Evolutionary conservation across 208 protist species (phyloP).

Genomic region (Wallacemonas collosoma): DNA sequence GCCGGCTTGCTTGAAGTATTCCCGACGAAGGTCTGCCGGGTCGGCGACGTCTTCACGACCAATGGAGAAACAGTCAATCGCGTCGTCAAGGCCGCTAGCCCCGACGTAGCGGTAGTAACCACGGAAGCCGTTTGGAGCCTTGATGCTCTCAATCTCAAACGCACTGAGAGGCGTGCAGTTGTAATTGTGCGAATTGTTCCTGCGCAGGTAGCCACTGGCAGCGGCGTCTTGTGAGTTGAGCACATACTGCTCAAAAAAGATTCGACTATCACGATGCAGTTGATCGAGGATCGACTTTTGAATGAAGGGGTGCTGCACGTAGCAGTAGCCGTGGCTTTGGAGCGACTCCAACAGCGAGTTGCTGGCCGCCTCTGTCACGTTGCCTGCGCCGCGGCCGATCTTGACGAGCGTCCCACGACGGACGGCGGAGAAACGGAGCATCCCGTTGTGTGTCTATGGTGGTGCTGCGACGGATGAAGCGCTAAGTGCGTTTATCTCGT

Average conservation of each 20-base stretch:
- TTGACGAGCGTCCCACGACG: conserved; percentile 76
- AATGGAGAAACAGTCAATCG: conserved; percentile 89
- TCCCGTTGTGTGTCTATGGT: conserved; percentile 1
- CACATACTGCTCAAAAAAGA: conserved; percentile 89
- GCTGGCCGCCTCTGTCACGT: conserved; percentile 81
- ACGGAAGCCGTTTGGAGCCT: conserved; percentile 62
- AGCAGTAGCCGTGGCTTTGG: conserved; percentile 88
- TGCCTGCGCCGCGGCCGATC: conserved; percentile 70
- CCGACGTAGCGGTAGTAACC: conserved; percentile 89
- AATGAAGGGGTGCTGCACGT: conserved; percentile 89
- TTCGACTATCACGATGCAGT: conserved; percentile 82
- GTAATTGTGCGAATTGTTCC: conserved; percentile 61
- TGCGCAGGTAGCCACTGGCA: conserved; percentile 24
- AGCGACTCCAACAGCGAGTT: conserved; percentile 86
- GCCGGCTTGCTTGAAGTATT: conserved; percentile 70
- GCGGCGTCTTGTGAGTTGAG: conserved; percentile 36
- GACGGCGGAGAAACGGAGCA: conserved; percentile 46
- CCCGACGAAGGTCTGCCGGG: conserved; percentile 58
- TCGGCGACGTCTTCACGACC: conserved; percentile 75
- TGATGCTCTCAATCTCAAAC: conserved; percentile 82
- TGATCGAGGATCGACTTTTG: conserved; percentile 84
- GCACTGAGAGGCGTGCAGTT: conserved; percentile 61
- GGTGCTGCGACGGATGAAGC: too few relatives aligned
- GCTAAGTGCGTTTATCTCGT: neutral
- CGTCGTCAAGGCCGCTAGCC: conserved; percentile 79